These are phyloP conservation scores for Sparassis latifolia DNA, from an alignment of 1,284 basidiomycete species.

Conservation along the genomic window DNA sequence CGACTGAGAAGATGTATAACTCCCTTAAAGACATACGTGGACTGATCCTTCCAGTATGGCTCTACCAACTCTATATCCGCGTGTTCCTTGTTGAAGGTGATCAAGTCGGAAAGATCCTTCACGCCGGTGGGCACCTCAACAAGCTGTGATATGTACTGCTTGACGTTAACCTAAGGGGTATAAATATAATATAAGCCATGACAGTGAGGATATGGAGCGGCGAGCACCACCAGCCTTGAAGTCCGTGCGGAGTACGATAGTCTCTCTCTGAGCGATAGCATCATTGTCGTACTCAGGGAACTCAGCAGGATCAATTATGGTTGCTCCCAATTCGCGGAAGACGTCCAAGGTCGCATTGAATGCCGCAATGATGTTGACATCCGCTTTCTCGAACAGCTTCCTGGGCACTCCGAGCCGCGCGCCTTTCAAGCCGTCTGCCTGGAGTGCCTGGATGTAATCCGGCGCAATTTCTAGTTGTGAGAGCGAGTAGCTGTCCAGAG, in stretches of 20 bases:
- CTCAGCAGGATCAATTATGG: slow-evolving; percentile 33
- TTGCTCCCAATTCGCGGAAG: slow-evolving; percentile 30
- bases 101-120: slow-evolving; percentile 32
- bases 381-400: slow-evolving; percentile 21
- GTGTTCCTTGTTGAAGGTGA: slow-evolving; percentile 36
- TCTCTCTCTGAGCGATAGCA: slow-evolving; percentile 24
- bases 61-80: slow-evolving; percentile 33
- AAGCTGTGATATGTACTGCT: slow-evolving; percentile 28
- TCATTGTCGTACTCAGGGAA: slow-evolving; percentile 31
- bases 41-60: slow-evolving; percentile 35
- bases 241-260: slow-evolving; percentile 30
- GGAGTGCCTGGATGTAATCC: slow-evolving; percentile 30
- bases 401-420: slow-evolving; percentile 33
- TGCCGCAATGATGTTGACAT: slow-evolving; percentile 18
- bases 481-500: slow-evolving; percentile 37
- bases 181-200: not conserved
- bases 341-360: slow-evolving; percentile 31
- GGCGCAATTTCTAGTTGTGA: slow-evolving; percentile 33
- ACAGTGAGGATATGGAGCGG: not conserved
- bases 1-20: not conserved
- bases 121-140: slow-evolving; percentile 31
- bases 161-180: slow-evolving; percentile 25
- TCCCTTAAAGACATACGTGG: slow-evolving; percentile 20
- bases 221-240: slow-evolving; percentile 30
- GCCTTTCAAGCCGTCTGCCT: slow-evolving; percentile 27